These are phyloP conservation scores for Parachlorella kessleri DNA, from an alignment of 139 green algal genomes.

Conservation along the genomic window DNA sequence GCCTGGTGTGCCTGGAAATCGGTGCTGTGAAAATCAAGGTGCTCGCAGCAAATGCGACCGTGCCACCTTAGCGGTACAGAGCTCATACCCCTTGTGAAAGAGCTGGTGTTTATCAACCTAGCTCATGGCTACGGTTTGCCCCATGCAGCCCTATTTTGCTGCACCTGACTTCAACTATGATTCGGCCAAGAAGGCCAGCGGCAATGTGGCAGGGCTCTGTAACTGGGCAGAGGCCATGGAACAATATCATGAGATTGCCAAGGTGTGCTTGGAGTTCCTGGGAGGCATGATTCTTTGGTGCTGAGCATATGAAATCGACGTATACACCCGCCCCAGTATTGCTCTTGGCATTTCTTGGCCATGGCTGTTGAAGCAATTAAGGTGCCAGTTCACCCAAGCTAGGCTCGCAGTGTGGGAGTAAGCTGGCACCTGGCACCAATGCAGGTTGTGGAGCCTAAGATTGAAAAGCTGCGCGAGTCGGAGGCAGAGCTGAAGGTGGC, in stretches of 20 bases:
- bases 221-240: constrained; percentile 95
- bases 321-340: neutral
- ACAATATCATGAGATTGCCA: constrained; percentile 92
- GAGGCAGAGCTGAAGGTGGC: constrained; percentile 87
- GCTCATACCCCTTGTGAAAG: neutral
- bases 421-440: too few species aligned
- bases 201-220: constrained; percentile 90
- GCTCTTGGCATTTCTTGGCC: too few species aligned
- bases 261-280: too few species aligned
- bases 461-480: constrained; percentile 76
- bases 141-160: constrained; percentile 85
- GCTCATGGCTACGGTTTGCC: too few species aligned
- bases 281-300: neutral
- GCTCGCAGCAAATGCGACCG: too few species aligned
- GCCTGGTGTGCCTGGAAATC: too few species aligned
- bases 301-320: neutral
- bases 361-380: too few species aligned
- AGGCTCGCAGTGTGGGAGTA: neutral
- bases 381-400: neutral
- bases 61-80: too few species aligned
- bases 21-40: too few species aligned
- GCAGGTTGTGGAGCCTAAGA: constrained; percentile 96
- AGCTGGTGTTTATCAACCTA: neutral
- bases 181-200: constrained; percentile 80
- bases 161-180: constrained; percentile 94